Evolutionary conservation across 225 moss, liverwort and hornwort genomes (phyloP).

Genomic region (Lunularia cruciata): DNA sequence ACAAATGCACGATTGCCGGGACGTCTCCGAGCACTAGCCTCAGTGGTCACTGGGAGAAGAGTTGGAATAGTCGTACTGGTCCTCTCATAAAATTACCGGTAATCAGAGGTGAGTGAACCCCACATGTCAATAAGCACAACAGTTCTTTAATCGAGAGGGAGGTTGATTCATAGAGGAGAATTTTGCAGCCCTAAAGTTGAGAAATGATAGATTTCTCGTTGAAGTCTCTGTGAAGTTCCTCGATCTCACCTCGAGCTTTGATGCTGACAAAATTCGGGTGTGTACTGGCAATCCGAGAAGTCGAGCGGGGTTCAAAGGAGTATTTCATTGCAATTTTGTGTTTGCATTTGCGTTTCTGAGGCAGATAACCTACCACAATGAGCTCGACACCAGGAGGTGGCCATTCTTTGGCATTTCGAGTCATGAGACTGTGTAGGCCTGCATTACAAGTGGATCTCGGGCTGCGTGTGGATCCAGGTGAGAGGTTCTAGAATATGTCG

Average conservation of each 20-base stretch:
- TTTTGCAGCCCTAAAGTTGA: slow-evolving; percentile 5
- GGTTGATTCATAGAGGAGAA: too few species aligned
- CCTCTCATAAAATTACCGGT: too few species aligned
- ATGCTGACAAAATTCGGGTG: neutral
- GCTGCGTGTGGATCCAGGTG: slow-evolving; percentile 68
- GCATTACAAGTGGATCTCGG: slow-evolving; percentile 92
- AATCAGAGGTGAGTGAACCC: too few species aligned
- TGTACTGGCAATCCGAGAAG: neutral
- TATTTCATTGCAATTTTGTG: neutral
- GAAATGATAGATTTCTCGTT: neutral
- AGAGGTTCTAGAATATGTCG: neutral
- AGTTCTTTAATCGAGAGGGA: too few species aligned
- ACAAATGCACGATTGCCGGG: too few species aligned
- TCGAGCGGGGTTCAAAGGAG: neutral
- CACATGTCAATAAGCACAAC: too few species aligned
- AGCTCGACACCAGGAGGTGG: slow-evolving; percentile 68
- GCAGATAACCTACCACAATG: slow-evolving; percentile 43
- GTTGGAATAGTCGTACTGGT: too few species aligned
- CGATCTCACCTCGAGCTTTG: neutral
- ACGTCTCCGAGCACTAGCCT: too few species aligned
- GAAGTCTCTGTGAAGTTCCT: neutral
- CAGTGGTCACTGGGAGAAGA: too few species aligned
- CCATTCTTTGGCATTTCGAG: slow-evolving; percentile 95
- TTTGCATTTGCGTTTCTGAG: neutral
- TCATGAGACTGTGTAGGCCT: slow-evolving; percentile 96